Evolutionary conservation across 2,329 filamentous ascomycete species (phyloP).

Genomic region (Malbranchea zuffiana): DNA sequence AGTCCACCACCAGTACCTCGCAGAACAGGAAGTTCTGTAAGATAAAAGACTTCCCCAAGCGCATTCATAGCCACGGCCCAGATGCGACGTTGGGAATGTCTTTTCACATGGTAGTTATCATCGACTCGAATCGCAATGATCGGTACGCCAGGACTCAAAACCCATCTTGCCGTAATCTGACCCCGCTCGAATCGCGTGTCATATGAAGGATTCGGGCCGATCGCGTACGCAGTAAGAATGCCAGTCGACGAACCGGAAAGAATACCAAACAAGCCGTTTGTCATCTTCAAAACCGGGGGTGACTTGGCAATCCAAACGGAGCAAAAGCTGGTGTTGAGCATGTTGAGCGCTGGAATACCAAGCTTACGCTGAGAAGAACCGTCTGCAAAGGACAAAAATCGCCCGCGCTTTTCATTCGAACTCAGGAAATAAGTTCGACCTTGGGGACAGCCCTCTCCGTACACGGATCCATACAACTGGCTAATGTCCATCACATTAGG

Average conservation of each 20-base stretch:
- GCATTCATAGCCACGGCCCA: constrained; percentile 95
- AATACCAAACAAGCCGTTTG: constrained; percentile 69
- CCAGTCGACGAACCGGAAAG: constrained; percentile 74
- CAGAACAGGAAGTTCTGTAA: constrained; percentile 57
- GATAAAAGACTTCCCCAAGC: constrained; percentile 79
- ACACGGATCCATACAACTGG: constrained; percentile 69
- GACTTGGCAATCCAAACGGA: constrained; percentile 88
- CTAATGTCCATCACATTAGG: constrained; percentile 89
- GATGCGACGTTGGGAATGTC: constrained; percentile 58
- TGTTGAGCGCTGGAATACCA: constrained; percentile 67
- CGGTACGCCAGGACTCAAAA: constrained; percentile 81
- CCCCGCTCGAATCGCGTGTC: constrained; percentile 56
- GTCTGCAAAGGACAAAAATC: constrained; percentile 56
- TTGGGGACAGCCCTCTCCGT: constrained; percentile 76
- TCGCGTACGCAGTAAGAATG: constrained; percentile 68
- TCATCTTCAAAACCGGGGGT: constrained; percentile 56
- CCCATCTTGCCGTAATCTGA: constrained; percentile 79
- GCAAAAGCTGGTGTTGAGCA: constrained; percentile 59
- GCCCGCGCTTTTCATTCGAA: constrained; percentile 61
- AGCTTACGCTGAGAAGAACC: constrained; percentile 51
- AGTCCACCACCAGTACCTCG: constrained; percentile 40
- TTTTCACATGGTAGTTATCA: constrained; percentile 63
- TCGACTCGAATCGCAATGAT: constrained; percentile 77
- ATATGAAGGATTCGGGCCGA: constrained; percentile 52
- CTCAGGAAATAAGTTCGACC: constrained; percentile 70